Percentiles rank a stretch among this genome's conserved stretches.
Conservation (phyloP, 1,284 basidiomycete genomes). For the Violaceomyces palustris region DNA sequence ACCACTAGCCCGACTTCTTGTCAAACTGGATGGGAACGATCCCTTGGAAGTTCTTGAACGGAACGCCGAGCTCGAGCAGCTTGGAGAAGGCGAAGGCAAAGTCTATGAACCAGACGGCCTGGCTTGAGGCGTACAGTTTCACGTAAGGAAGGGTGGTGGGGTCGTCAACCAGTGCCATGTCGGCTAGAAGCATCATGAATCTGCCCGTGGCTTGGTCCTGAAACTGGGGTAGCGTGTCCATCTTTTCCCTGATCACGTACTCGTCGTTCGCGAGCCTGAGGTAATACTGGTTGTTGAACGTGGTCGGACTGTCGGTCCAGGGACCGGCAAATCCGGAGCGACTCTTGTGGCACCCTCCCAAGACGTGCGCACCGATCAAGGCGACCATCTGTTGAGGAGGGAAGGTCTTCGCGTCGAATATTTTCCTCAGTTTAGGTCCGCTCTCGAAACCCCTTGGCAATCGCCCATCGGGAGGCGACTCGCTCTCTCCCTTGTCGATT, state of each 20-base stretch:
- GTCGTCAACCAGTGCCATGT: constrained; percentile 44
- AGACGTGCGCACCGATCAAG: constrained; percentile 85
- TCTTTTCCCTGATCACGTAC: constrained; percentile 63
- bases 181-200: constrained; percentile 73
- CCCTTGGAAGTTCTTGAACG: constrained; percentile 44
- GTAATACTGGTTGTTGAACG: constrained; percentile 85
- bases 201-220: constrained; percentile 80
- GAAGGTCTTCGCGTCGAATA: constrained; percentile 59
- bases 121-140: constrained; percentile 47
- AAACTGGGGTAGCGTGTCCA: constrained; percentile 87
- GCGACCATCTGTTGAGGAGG: constrained; percentile 83
- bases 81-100: constrained; percentile 34
- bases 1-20: too few relatives aligned
- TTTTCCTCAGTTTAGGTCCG: constrained; percentile 74
- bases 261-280: constrained; percentile 81
- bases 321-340: constrained; percentile 52
- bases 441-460: constrained; percentile 85
- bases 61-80: constrained; percentile 49
- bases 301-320: constrained; percentile 60
- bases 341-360: constrained; percentile 81
- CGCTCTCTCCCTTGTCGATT: constrained; percentile 49
- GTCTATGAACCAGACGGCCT: constrained; percentile 50
- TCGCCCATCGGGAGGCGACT: constrained; percentile 79
- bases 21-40: too few relatives aligned
- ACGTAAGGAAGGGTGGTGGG: constrained; percentile 43